phyloP scores from a whole-genome alignment of 192 early-diverging fungal genomes.

The Backusella macrospora region DNA sequence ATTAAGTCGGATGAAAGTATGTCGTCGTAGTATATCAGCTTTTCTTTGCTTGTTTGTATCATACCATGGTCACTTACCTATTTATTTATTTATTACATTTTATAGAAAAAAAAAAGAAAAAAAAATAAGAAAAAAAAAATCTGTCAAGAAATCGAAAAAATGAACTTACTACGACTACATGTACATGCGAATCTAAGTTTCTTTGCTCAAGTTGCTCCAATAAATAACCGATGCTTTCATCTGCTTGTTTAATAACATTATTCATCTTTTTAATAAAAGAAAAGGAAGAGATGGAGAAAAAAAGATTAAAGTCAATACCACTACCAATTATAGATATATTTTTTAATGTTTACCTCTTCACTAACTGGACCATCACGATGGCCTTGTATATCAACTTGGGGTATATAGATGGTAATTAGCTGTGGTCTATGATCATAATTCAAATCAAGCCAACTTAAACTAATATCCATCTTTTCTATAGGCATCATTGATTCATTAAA shows the following conservation, averaged over 20 bases:
- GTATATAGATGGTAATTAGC: constrained; percentile 76
- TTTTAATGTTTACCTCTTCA: constrained; percentile 51
- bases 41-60: constrained; percentile 51
- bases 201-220: constrained; percentile 54
- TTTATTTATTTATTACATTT: too few relatives aligned
- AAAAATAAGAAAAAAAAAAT: background rate
- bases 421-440: constrained; percentile 67
- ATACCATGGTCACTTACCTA: constrained; percentile 87
- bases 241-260: constrained; percentile 50
- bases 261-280: constrained; percentile 53
- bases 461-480: constrained; percentile 56
- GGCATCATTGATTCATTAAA: constrained; percentile 52
- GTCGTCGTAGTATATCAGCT: constrained; percentile 77
- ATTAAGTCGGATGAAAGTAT: constrained; percentile 40
- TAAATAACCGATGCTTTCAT: constrained; percentile 65
- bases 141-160: background rate
- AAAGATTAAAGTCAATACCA: background rate
- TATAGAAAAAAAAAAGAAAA: too few relatives aligned
- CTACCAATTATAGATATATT: background rate
- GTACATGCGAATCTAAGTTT: constrained; percentile 64
- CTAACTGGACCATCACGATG: constrained; percentile 73
- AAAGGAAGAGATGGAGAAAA: background rate
- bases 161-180: constrained; percentile 50
- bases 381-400: constrained; percentile 78
- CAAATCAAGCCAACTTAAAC: constrained; percentile 76